These are phyloP conservation scores for Oidiodendron maius DNA, from an alignment of 495 filamentous ascomycete genomes.

Conservation along the genomic window DNA sequence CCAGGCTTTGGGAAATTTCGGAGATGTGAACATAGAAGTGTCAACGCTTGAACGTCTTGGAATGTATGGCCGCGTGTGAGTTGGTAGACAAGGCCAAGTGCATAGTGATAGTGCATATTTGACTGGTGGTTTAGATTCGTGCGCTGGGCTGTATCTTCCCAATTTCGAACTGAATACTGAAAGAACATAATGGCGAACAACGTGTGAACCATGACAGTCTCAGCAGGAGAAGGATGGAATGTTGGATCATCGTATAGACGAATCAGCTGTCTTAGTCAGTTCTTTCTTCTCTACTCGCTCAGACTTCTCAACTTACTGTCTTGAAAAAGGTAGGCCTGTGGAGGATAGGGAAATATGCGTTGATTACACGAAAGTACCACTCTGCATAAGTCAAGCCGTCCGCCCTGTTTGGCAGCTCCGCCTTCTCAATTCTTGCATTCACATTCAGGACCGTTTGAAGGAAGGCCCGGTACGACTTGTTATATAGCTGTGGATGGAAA, in stretches of 20 bases:
- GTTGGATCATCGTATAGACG: conserved; percentile 56
- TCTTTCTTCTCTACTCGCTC: neutral
- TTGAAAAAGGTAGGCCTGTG: conserved; percentile 65
- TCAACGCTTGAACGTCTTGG: conserved; percentile 63
- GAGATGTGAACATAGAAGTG: conserved; percentile 61
- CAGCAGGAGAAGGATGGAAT: conserved; percentile 53
- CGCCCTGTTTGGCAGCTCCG: conserved; percentile 48
- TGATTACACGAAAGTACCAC: conserved; percentile 67
- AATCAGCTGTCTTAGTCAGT: conserved; percentile 36
- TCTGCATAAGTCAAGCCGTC: conserved; percentile 58
- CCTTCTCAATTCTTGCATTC: conserved; percentile 45
- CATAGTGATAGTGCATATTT: conserved; percentile 70
- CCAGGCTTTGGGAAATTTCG: conserved; percentile 76
- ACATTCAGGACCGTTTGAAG: conserved; percentile 53
- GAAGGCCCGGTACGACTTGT: conserved; percentile 66
- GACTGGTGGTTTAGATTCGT: conserved; percentile 51
- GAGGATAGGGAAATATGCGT: conserved; percentile 66
- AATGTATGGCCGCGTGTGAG: conserved; percentile 52
- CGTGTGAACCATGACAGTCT: conserved; percentile 70
- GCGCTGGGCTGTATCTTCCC: conserved; percentile 44
- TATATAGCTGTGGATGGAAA: conserved; percentile 39
- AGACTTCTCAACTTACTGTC: conserved; percentile 44
- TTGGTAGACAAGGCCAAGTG: conserved; percentile 58
- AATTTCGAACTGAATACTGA: conserved; percentile 61
- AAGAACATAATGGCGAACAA: conserved; percentile 71